These are phyloP conservation scores for Alloteropsis angusta DNA, from an alignment of 202 grass and related monocot genomes.

Conservation along the genomic window DNA sequence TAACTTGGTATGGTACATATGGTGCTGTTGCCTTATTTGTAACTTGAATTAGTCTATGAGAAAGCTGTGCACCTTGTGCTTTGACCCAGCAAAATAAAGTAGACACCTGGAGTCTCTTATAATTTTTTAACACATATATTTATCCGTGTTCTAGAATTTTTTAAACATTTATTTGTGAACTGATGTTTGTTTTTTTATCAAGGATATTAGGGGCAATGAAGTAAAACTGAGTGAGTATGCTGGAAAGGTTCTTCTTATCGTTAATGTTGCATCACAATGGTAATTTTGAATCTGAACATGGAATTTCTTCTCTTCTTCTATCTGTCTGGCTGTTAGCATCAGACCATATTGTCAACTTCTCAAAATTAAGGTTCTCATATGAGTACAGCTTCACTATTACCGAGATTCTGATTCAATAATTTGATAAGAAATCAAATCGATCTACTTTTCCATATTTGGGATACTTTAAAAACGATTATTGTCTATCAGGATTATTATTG, in stretches of 20 bases:
- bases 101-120: not conserved
- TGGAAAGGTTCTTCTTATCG: slow-evolving; percentile 44
- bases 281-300: not conserved
- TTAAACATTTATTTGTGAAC: not conserved
- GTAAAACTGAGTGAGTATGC: slow-evolving; percentile 28
- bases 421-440: not conserved
- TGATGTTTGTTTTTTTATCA: slow-evolving; percentile 12
- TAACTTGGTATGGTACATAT: not conserved
- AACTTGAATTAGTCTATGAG: not conserved
- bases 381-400: not conserved
- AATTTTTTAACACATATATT: not conserved
- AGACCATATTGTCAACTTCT: not conserved
- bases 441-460: not conserved
- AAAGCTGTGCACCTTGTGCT: not conserved
- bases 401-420: not conserved
- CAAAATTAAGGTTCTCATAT: not conserved
- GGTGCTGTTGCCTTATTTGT: not conserved
- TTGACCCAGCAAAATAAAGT: not conserved
- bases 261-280: slow-evolving; percentile 51
- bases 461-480: not conserved
- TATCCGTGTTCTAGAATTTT: not conserved
- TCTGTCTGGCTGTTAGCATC: not conserved
- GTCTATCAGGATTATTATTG: too few relatives aligned
- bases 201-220: slow-evolving; percentile 34
- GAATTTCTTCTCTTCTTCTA: not conserved